Evolutionary conservation across 805 yeast species (phyloP).

Genomic region (Candida montana): DNA sequence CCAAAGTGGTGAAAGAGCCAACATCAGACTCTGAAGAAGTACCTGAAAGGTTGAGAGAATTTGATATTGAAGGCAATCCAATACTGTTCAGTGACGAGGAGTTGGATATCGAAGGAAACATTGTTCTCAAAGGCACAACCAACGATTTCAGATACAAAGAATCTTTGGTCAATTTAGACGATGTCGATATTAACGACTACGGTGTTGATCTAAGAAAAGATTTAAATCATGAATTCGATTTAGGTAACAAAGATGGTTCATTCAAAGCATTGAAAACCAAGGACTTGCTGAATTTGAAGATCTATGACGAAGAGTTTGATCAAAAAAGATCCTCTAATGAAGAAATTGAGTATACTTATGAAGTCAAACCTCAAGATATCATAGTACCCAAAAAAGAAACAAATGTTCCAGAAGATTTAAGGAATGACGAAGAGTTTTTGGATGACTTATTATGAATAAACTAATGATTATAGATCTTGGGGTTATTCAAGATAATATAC

Average conservation of each 20-base stretch:
- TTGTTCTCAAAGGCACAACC: conserved; percentile 12
- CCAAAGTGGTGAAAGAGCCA: conserved; percentile 25
- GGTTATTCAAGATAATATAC: too few species aligned
- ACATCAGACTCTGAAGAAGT: conserved; percentile 11
- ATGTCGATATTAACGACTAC: conserved; percentile 10
- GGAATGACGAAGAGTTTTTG: conserved; percentile 20
- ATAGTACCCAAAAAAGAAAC: conserved; percentile 5
- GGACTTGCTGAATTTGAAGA: conserved; percentile 13
- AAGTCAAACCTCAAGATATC: background rate
- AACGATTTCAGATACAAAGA: conserved; percentile 23
- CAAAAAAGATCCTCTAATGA: background rate
- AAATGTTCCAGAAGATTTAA: conserved; percentile 16
- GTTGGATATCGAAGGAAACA: conserved; percentile 9
- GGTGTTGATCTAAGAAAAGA: conserved; percentile 16
- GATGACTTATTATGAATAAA: conserved; percentile 15
- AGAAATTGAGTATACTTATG: background rate
- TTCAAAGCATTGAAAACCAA: conserved; percentile 5
- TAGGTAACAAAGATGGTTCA: conserved; percentile 1
- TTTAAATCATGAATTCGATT: conserved; percentile 9
- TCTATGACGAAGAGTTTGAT: conserved; percentile 7
- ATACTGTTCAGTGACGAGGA: conserved; percentile 14
- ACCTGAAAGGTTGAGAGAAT: conserved; percentile 14
- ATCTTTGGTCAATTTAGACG: conserved; percentile 14
- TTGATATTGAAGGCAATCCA: conserved; percentile 14
- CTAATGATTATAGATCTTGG: too few species aligned